phyloP scores from a whole-genome alignment of 1,139 yeast genomes.

The Taphrina flavorubra region DNA sequence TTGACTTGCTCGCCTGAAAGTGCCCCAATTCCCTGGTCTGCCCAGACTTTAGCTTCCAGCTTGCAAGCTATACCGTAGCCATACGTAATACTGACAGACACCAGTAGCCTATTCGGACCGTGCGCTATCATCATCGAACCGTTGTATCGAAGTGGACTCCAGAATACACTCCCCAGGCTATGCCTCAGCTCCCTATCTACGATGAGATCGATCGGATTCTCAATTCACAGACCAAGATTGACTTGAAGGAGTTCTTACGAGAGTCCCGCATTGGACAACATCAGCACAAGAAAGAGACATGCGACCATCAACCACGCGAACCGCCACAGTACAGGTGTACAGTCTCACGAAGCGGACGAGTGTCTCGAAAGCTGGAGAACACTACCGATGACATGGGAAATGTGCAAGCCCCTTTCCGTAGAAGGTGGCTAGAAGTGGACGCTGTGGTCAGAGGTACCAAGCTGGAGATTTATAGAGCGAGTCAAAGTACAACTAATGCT shows the following conservation, averaged over 20 bases:
- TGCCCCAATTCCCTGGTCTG: background rate
- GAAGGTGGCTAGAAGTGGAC: conserved; percentile 22
- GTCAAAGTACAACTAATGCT: background rate
- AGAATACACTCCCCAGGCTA: background rate
- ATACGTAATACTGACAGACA: background rate
- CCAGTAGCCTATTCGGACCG: too few relatives aligned
- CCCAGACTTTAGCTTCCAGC: background rate
- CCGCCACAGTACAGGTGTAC: conserved; percentile 33
- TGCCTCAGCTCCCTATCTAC: conserved; percentile 15
- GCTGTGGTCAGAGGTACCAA: conserved; percentile 27
- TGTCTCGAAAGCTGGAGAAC: conserved; percentile 27
- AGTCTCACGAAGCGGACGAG: conserved; percentile 29
- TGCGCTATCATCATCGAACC: background rate
- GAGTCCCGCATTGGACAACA: background rate
- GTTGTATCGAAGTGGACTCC: background rate
- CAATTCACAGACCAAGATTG: conserved; percentile 17
- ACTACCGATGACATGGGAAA: conserved; percentile 13
- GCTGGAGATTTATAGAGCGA: conserved; percentile 23
- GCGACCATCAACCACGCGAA: background rate
- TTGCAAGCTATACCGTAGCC: background rate
- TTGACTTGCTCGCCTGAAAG: background rate
- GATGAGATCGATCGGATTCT: conserved; percentile 14
- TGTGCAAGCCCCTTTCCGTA: conserved; percentile 27
- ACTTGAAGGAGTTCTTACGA: conserved; percentile 2
- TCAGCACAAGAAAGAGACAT: background rate